Evolutionary conservation across 192 early-diverging fungal species (phyloP), one percentile per base, ranked within the genome.

Genomic region (Rhizophagus sp.): DNA sequence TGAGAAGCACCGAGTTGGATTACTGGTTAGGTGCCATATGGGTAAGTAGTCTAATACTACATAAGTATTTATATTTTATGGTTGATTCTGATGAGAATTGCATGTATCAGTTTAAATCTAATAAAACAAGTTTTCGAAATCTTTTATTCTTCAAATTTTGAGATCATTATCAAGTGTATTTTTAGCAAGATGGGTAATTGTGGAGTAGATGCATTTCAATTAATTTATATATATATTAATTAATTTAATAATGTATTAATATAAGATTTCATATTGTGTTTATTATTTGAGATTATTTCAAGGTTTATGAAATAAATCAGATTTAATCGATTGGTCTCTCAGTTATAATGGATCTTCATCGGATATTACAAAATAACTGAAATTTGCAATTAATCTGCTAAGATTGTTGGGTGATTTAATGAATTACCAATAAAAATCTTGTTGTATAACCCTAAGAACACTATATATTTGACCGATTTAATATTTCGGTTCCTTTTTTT

Each of bases 11-110:
- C 4, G 61, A 82, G 19, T 72, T 86, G 27, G 82, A 86, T 22
- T 86, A 84, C 69, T 81, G 69, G 63, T 74, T 88, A 7, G 84
- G 84, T 41, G 44, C 79, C 39, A 68, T 86, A 73, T 88, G 87
- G 87, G 87, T 86, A 83, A 81, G 80, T 64, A 49, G 12, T 61
- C 19, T 11, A 24, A 63, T 39, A 10, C 75, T 39, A 47, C 11
- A 63, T 1, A 52, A 74, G 22, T 82, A 4, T 80, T 4, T 19
- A 39, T 50, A 27, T 33, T 27, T 19, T 15, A 17, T 11, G 33
- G 34, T 33, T 36, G 47, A 36, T 34, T 27, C 39, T 73, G 44
- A 12, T 30, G 50, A 49, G 36, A 74, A 27, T 50, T 74, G 22
- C 36, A 44, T 30, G 39, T 61, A 74, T 25, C 44, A 50, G 72